A percentile compares a stretch with the other conserved stretches of the same genome.
Evolutionary conservation across 2,329 filamentous ascomycete species (phyloP).

Genomic region (Fusarium avenaceum): DNA sequence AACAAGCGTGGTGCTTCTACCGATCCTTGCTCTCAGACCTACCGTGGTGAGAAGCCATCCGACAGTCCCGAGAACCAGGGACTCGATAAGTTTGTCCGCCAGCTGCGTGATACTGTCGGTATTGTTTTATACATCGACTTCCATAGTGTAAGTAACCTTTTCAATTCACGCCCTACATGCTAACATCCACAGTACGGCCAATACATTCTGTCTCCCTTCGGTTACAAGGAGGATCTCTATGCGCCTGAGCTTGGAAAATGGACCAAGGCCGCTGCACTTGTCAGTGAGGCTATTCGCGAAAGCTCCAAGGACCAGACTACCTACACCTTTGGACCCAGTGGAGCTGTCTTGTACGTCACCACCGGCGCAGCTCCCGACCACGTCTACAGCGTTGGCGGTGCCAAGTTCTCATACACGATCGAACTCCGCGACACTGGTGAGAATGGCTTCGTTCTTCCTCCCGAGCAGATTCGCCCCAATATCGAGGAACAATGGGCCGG

Average conservation of each 20-base stretch:
- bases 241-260: conserved; percentile 58
- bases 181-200: conserved; percentile 56
- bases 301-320: conserved; percentile 49
- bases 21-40: conserved; percentile 63
- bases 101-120: conserved; percentile 52
- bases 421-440: conserved; percentile 54
- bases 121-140: conserved; percentile 64
- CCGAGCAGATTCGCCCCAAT: conserved; percentile 55
- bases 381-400: conserved; percentile 43
- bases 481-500: conserved; percentile 56
- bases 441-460: conserved; percentile 56
- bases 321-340: conserved; percentile 56
- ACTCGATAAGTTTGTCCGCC: conserved; percentile 54
- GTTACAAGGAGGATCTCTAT: conserved; percentile 59
- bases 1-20: conserved; percentile 60
- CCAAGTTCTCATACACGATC: conserved; percentile 57
- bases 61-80: conserved; percentile 63
- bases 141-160: conserved; percentile 47
- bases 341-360: conserved; percentile 55
- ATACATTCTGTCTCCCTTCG: conserved; percentile 60
- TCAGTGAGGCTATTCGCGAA: conserved; percentile 51
- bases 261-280: conserved; percentile 53
- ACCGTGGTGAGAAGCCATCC: conserved; percentile 56
- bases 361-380: conserved; percentile 52
- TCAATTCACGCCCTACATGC: not conserved